A percentile compares a stretch with the other conserved stretches of the same genome.
Evolutionary conservation across 2,329 filamentous ascomycete species (phyloP).

Genomic region (Amauroascus verrucosus): DNA sequence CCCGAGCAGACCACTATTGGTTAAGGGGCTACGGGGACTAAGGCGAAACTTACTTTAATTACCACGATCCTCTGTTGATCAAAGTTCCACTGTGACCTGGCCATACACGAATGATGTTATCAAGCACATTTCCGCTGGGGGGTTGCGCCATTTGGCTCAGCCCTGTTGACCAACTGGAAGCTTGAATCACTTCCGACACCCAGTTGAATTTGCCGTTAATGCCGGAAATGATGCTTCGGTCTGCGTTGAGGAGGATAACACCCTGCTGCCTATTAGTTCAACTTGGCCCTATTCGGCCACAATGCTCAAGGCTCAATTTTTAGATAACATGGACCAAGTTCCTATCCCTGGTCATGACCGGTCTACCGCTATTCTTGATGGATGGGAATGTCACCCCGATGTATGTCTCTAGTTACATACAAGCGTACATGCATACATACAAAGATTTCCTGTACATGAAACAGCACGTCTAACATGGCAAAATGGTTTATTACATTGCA

Average conservation of each 20-base stretch:
- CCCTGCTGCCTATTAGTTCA: neutral
- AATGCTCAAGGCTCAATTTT: neutral
- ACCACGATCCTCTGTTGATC: constrained; percentile 12
- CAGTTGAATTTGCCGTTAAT: neutral
- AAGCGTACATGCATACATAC: neutral
- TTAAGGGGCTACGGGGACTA: neutral
- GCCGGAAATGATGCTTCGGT: constrained; percentile 10
- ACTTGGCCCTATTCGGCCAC: constrained; percentile 1
- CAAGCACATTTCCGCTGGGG: neutral
- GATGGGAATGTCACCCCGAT: constrained; percentile 1
- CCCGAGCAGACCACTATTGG: constrained; percentile 7
- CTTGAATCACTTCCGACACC: neutral
- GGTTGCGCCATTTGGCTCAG: constrained; percentile 8
- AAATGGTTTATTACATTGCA: constrained; percentile 6
- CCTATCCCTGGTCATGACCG: neutral
- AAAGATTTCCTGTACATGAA: neutral
- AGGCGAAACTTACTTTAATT: constrained; percentile 7
- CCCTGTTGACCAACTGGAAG: constrained; percentile 7
- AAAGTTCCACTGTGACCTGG: constrained; percentile 6
- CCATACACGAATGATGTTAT: constrained; percentile 8
- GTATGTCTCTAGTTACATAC: neutral
- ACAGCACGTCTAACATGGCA: constrained; percentile 4
- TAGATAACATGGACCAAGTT: constrained; percentile 5
- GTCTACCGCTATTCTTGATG: constrained; percentile 6
- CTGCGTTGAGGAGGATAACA: neutral